Base-by-base conservation (phyloP, 768 basidiomycete genomes). In the Auriscalpium vulgare region DNA sequence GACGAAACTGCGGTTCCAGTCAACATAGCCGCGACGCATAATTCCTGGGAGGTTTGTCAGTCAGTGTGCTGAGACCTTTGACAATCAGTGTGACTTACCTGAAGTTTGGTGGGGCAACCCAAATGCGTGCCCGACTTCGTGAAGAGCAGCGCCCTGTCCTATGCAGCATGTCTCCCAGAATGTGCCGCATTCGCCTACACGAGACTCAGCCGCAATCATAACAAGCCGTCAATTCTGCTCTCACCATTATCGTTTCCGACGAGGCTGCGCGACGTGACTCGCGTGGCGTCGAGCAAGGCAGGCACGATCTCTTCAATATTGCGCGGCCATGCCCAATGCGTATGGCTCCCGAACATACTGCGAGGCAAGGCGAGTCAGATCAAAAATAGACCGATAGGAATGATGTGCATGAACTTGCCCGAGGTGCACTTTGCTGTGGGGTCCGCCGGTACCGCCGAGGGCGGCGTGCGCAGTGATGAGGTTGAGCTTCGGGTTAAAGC, bases 261-360 rank as follows among this genome's bases (percentile, higher is more conserved):
- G 36, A 14, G 16, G 50, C 50, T 50, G 2, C 50, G 36, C 10
- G 13, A 19, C 13, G 50, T 50, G 35, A 50, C 50, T 10, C 50
- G 21, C 16, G 21, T 50, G 13, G 50, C 21, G 36, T 50, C 50
- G 5, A 50, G 36, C 4, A 50, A 37, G 35, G 21, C 23, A 16
- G 50, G 50, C 2, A 34, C 50, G 9, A 50, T 34, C 35, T 50
- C 50, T 14, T 50, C 50, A 37, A 50, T 10, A 36, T 29, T 29
- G 50, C 50, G 50, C 21, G 50, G 50, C 50, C 50, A 50, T n/a
- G 50, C 50, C 50, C 50, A 50, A 19, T 50, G 50, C 13, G 23
- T 50, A 29, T 50, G 50, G 8, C 23, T 34, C 10, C 50, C 50
- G 36, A 50, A 50, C 50, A 50, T 50, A 14, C 50, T 50, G 14